Conservation (phyloP, 1,139 yeast species). For the Taphrina sp. region DNA sequence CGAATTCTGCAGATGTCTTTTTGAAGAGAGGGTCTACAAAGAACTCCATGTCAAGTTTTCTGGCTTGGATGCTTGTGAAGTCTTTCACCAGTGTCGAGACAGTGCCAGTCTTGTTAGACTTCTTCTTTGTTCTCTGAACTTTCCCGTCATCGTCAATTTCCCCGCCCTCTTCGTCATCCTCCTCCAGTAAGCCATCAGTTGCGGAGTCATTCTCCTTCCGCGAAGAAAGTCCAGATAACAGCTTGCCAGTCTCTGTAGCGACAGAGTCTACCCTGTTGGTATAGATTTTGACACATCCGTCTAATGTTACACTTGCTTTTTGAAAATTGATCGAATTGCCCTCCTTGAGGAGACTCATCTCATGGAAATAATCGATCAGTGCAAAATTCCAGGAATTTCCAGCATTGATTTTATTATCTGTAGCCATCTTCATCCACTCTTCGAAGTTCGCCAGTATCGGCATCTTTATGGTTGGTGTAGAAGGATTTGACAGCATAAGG, state of each 20-base stretch:
- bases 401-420: slow-evolving; percentile 63
- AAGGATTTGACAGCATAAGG: background rate
- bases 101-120: slow-evolving; percentile 42
- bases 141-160: slow-evolving; percentile 43
- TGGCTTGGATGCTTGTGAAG: slow-evolving; percentile 62
- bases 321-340: slow-evolving; percentile 71
- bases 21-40: slow-evolving; percentile 85
- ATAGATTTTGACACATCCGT: slow-evolving; percentile 82
- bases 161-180: slow-evolving; percentile 40
- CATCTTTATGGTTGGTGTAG: slow-evolving; percentile 41
- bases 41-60: slow-evolving; percentile 71
- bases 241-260: slow-evolving; percentile 82
- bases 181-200: slow-evolving; percentile 38
- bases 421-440: slow-evolving; percentile 87
- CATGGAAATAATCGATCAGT: slow-evolving; percentile 81
- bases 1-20: slow-evolving; percentile 86
- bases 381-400: slow-evolving; percentile 77
- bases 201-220: slow-evolving; percentile 42
- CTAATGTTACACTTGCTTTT: slow-evolving; percentile 73
- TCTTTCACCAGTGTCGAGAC: slow-evolving; percentile 54
- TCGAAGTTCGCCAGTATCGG: slow-evolving; percentile 67
- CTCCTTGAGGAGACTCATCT: slow-evolving; percentile 57
- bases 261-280: slow-evolving; percentile 87
- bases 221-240: slow-evolving; percentile 67
- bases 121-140: slow-evolving; percentile 40